phyloP scores from a whole-genome alignment of 257 asterid genomes.

The Penstemon davidsonii region DNA sequence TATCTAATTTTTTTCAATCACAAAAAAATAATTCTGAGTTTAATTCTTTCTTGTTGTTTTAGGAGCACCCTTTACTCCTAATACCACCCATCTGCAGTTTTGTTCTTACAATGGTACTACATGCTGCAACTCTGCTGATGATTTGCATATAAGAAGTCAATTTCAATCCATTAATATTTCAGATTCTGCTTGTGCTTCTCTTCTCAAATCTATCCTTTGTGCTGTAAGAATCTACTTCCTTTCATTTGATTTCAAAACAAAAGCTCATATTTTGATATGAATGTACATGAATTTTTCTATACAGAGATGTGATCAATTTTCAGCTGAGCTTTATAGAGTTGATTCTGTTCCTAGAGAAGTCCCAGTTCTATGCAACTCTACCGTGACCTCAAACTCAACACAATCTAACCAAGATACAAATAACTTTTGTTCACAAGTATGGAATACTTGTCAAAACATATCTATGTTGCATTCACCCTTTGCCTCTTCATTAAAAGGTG shows the following conservation, averaged over 20 bases:
- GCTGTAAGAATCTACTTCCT: conserved; percentile 47
- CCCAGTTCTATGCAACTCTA: conserved; percentile 79
- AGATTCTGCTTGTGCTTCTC: conserved; percentile 67
- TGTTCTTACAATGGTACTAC: conserved; percentile 71
- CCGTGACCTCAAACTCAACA: conserved; percentile 50
- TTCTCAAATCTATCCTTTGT: conserved; percentile 72
- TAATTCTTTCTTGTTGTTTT: conserved; percentile 14
- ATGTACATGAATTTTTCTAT: conserved; percentile 16
- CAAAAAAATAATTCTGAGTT: not conserved
- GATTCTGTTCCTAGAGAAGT: conserved; percentile 48
- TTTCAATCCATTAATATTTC: conserved; percentile 65
- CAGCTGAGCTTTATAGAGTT: conserved; percentile 63
- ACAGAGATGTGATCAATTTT: conserved; percentile 89
- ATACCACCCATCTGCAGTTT: conserved; percentile 45
- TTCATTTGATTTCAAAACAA: not conserved
- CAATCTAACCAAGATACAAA: conserved; percentile 44
- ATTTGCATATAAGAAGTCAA: conserved; percentile 49
- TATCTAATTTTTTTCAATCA: not conserved
- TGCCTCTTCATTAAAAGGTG: conserved; percentile 50
- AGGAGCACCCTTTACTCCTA: conserved; percentile 66
- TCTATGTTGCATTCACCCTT: conserved; percentile 70
- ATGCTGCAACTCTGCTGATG: conserved; percentile 64
- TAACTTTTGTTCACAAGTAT: conserved; percentile 69
- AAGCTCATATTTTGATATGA: conserved; percentile 12
- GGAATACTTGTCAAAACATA: conserved; percentile 68